phyloP scores from a whole-genome alignment of 1,284 basidiomycete species.

The Flammula alnicola region DNA sequence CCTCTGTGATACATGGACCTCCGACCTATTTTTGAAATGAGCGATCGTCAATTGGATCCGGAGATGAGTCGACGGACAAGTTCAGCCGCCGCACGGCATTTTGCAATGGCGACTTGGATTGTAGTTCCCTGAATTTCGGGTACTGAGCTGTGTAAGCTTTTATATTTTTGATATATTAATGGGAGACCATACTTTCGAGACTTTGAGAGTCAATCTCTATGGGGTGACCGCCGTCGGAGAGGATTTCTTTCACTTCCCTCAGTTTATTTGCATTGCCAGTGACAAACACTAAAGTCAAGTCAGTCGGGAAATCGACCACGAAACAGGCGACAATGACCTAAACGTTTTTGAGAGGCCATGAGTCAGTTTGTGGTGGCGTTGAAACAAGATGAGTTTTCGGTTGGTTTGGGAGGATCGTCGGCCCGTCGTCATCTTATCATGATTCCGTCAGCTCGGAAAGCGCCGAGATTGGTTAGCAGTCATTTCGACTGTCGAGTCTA shows the following conservation, averaged over 20 bases:
- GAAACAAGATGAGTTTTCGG: not conserved
- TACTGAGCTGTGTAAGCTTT: too few species aligned
- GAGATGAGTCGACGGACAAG: slow-evolving; percentile 48
- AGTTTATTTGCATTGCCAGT: slow-evolving; percentile 97
- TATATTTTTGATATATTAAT: slow-evolving; percentile 1
- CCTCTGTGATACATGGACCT: slow-evolving; percentile 94
- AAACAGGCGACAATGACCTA: slow-evolving; percentile 7
- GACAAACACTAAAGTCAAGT: slow-evolving; percentile 74
- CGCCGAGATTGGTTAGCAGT: slow-evolving; percentile 12
- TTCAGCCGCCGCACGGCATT: slow-evolving; percentile 86
- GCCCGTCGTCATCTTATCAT: not conserved
- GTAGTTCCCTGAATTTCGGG: slow-evolving; percentile 96
- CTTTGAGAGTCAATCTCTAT: slow-evolving; percentile 72
- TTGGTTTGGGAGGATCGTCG: not conserved
- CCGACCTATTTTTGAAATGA: slow-evolving; percentile 55
- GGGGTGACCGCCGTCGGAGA: slow-evolving; percentile 56
- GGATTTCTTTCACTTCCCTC: slow-evolving; percentile 83
- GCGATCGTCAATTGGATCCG: not conserved
- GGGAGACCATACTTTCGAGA: slow-evolving; percentile 62
- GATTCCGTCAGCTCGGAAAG: slow-evolving; percentile 8
- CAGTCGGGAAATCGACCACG: not conserved
- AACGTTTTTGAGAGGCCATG: slow-evolving; percentile 19
- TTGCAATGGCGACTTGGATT: slow-evolving; percentile 87
- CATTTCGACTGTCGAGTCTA: too few species aligned
- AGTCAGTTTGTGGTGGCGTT: not conserved